Conservation (phyloP, 2,329 filamentous ascomycete genomes). For the Aspergillus texensis region DNA sequence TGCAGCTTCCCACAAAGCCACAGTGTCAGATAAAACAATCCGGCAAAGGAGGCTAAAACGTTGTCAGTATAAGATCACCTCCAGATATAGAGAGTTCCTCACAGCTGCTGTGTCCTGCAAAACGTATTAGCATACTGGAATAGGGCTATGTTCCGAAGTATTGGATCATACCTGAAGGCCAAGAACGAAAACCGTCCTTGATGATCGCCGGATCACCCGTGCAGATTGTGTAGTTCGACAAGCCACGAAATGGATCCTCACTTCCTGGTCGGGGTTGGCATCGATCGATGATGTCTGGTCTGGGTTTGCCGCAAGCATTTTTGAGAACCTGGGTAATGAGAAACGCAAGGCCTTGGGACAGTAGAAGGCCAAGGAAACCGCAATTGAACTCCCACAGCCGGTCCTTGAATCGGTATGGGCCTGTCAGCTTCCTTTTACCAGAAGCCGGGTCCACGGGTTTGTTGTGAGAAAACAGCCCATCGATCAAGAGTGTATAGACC, state of each 20-base stretch:
- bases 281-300: conserved; percentile 61
- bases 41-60: conserved; percentile 57
- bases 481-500: conserved; percentile 60
- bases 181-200: conserved; percentile 63
- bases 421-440: conserved; percentile 43
- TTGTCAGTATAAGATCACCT: neutral
- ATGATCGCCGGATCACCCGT: conserved; percentile 53
- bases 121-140: conserved; percentile 19
- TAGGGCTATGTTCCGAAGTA: neutral
- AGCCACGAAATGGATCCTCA: conserved; percentile 39
- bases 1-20: conserved; percentile 64
- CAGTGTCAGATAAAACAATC: conserved; percentile 61
- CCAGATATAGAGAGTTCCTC: conserved; percentile 6
- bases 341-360: conserved; percentile 59
- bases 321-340: conserved; percentile 61
- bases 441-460: conserved; percentile 38
- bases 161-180: conserved; percentile 53
- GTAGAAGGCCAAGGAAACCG: conserved; percentile 58
- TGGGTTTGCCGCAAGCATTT: conserved; percentile 61
- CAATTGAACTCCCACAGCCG: conserved; percentile 66
- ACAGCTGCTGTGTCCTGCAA: conserved; percentile 27
- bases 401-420: conserved; percentile 57
- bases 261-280: conserved; percentile 47
- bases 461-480: conserved; percentile 60
- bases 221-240: conserved; percentile 55